Conservation (phyloP, 306 rosid genomes). For the Ammopiptanthus mongolicus region DNA sequence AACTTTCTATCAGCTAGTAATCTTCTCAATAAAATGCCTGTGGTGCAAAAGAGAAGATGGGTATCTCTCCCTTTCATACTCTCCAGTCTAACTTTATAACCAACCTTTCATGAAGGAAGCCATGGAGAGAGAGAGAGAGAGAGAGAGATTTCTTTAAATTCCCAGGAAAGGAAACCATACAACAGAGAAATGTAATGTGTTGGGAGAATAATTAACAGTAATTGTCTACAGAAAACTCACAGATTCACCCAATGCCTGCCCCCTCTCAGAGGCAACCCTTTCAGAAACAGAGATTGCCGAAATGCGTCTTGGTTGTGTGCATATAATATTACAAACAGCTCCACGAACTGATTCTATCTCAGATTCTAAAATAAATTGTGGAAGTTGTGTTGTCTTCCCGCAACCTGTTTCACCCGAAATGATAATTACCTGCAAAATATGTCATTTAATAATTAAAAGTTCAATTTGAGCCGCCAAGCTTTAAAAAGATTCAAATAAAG, state of each 20-base stretch:
- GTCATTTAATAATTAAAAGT: neutral
- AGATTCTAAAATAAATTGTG: constrained; percentile 91
- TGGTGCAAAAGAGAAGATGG: constrained; percentile 94
- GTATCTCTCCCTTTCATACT: constrained; percentile 93
- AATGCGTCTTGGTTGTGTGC: constrained; percentile 96
- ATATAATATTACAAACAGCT: constrained; percentile 77
- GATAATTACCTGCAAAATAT: constrained; percentile 58
- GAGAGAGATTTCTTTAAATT: neutral
- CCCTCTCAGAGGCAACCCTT: constrained; percentile 90
- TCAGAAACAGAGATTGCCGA: constrained; percentile 97
- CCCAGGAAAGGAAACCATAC: neutral
- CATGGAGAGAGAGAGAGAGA: neutral
- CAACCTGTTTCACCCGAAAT: constrained; percentile 98
- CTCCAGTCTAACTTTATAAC: constrained; percentile 94
- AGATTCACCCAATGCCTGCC: constrained; percentile 92
- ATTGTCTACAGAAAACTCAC: constrained; percentile 51
- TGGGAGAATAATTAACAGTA: neutral
- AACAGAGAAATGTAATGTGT: constrained; percentile 3
- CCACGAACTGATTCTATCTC: constrained; percentile 73
- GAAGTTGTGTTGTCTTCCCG: constrained; percentile 98
- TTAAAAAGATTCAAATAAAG: neutral
- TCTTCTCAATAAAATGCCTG: constrained; percentile 93
- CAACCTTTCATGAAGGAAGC: constrained; percentile 53
- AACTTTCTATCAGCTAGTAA: constrained; percentile 82
- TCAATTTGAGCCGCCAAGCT: neutral